Evolutionary conservation across 2,329 filamentous ascomycete species (phyloP).

Genomic region (Triangularia verruculosa): DNA sequence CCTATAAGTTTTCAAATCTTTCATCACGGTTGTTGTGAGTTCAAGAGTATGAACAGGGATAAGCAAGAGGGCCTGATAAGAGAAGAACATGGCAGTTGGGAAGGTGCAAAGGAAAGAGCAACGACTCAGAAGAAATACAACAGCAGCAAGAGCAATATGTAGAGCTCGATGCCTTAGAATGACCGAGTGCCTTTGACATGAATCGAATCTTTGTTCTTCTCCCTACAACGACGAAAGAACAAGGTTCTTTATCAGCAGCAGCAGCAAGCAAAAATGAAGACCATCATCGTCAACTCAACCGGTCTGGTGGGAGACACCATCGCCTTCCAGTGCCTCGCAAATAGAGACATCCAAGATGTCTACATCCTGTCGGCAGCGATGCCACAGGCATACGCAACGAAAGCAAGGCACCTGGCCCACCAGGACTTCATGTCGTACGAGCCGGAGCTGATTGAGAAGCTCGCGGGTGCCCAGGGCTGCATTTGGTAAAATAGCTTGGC

Average conservation of each 20-base stretch:
- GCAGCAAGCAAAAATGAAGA: constrained; percentile 46
- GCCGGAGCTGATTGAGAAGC: background rate
- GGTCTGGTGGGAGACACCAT: constrained; percentile 50
- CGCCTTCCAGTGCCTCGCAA: background rate
- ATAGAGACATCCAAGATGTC: background rate
- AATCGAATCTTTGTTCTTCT: background rate
- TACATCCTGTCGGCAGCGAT: background rate
- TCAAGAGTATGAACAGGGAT: background rate
- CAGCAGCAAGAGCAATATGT: background rate
- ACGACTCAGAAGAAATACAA: background rate
- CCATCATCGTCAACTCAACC: constrained; percentile 58
- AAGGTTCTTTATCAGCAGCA: background rate
- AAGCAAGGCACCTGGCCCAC: background rate
- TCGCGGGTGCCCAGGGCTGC: background rate
- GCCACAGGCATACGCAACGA: background rate
- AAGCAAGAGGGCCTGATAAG: background rate
- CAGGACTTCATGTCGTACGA: background rate
- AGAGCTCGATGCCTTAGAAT: no score
- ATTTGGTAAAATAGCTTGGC: no score
- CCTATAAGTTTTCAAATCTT: background rate
- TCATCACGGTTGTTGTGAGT: background rate
- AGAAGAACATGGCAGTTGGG: background rate
- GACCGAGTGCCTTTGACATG: background rate
- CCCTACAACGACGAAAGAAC: background rate
- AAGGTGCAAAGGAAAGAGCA: background rate